Evolutionary conservation across 2,329 filamentous ascomycete genomes (phyloP), one percentile per base, ranked within the genome.

Genomic region (Colletotrichum theobromicola): DNA sequence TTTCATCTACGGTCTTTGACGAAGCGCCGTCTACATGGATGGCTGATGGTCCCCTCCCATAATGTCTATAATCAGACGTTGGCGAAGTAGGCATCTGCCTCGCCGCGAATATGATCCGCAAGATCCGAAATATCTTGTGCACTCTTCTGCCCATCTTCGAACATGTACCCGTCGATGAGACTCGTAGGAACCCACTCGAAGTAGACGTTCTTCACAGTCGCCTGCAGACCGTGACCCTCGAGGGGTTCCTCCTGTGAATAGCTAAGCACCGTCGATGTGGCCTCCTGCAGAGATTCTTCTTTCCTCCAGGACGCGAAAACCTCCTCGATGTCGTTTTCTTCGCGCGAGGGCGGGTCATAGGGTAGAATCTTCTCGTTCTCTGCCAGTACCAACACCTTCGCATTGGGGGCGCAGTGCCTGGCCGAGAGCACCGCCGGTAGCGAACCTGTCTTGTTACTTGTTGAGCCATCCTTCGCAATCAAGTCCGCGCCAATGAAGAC

Each of bases 391-490:
- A 93, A 80, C 1, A 92, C 84, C 72, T 86, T 88, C 13, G 83
- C 85, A 0, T 74, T 74, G 1, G 87, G 85, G 5, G 87, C 85
- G 4, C 89, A 81, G 64, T 88, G 81, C 67, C 86, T 90, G 9
- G 90, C 88, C 64, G 88, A 86, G 2, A 93, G 83, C 0, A 90
- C 86, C 2, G 90, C 87, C 1, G 91, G 88, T 8, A 94, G 81
- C 2, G 91, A 92, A 0, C 93, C 92, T 0, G 88, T 91, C 81
- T 94, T 94, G 82, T 94, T 94, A 80, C 88, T 91, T 21, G 94
- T 89, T 34, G 90, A 88, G 3, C 91, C 92, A 1, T 83, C 80
- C 1, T 83, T 80, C 15, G 89, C 88, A 69, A 94, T 91, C 6
- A 90, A 84, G 79, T 94, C 93, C 2, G 92, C 91, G 2, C 92